Base-by-base conservation (phyloP, 768 basidiomycete genomes). In the Suillus americanus region DNA sequence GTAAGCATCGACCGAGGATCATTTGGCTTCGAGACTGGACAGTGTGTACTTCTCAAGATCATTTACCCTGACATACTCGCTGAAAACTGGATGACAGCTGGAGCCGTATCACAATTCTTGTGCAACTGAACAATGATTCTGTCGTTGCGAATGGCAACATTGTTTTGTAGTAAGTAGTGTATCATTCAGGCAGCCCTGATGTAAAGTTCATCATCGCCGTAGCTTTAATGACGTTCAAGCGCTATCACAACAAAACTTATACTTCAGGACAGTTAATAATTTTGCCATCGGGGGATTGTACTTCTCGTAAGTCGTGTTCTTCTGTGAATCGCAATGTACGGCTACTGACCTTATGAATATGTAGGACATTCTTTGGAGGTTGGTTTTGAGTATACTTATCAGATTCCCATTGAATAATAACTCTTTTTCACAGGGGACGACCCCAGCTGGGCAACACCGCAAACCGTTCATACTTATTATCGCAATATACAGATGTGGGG, bases 351-450 rank as follows among this genome's bases (percentile, higher is more conserved):
- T 60, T 25, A 35, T 48, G 9, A 20, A 16, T 56, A 6, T 55
- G 10, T 65, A 90, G 90, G 40, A 92, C 91, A 25, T 94, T 94
- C 79, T 94, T 93, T 71, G 92, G 92, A 76, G 93, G 90, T 79
- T 67, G 73, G 64, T 65, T 20, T 7, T 35, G 60, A 37, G 30
- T 37, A 18, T 30, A 14, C 14, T 33, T 41, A 33, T 43, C 41
- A 62, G n/a, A 30, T n/a, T 30, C 38, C n/a, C 20, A 67, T 70
- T 59, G 75, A 64, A 20, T 56, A 62, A 28, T 55, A 53, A 40
- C n/a, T 54, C 10, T 53, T 60, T 65, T 40, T 43, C 37, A 48
- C 67, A 85, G 87, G 89, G 28, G 81, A 82, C 64, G 90, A 95
- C 70, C 63, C 78, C 5, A 83, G 83, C 41, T 95, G 90, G 90